Conservation (phyloP, 768 basidiomycete species). For the Strobilomyces echinocephalus region DNA sequence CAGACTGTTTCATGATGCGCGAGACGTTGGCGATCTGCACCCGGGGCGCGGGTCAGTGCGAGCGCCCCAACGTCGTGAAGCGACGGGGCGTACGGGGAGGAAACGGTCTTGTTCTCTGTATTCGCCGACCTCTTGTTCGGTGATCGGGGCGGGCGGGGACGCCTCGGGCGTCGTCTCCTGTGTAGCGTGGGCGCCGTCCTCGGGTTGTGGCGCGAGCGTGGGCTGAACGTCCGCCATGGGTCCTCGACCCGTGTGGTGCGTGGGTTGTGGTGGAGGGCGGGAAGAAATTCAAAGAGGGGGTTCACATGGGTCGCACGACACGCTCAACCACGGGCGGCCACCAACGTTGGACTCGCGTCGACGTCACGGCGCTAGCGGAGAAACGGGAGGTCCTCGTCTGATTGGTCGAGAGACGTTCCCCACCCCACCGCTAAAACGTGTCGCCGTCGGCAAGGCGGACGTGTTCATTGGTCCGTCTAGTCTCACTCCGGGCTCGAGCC, state of each 20-base stretch:
- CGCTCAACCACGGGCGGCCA: no score
- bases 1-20: conserved; percentile 91
- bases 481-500: no score
- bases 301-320: no score
- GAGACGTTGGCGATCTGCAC: conserved; percentile 92
- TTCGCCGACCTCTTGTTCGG: conserved; percentile 90
- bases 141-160: conserved; percentile 65
- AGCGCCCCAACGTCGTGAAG: not conserved
- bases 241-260: not conserved
- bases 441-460: no score
- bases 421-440: no score
- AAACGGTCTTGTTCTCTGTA: conserved; percentile 94
- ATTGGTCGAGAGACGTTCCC: no score
- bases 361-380: no score
- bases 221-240: conserved; percentile 32
- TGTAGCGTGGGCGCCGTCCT: conserved; percentile 32
- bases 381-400: no score
- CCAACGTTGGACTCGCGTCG: no score
- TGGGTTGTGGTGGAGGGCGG: not conserved
- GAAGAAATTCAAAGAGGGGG: no score
- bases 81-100: conserved; percentile 57
- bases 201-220: conserved; percentile 37
- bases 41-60: not conserved
- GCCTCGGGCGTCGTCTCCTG: conserved; percentile 38
- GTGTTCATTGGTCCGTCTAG: no score